Base-by-base conservation (phyloP, 306 rosid genomes). In the Sphenostylis stenocarpa region DNA sequence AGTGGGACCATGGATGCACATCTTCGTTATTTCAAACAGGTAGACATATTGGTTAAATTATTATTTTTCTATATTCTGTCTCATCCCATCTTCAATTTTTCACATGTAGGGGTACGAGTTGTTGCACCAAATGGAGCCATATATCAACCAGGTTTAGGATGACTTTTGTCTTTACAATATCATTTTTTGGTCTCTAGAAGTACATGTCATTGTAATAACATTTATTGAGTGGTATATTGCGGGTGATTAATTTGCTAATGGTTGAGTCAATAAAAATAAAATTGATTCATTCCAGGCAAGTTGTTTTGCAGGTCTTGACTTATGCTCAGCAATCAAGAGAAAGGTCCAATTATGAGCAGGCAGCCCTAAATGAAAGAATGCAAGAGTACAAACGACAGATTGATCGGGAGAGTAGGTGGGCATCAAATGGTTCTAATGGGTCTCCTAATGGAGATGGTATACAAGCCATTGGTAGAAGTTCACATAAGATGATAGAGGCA, bases 1-100 rank as follows among this genome's bases (percentile, higher is more conserved):
- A 96, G 99, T 81, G 99, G 99, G 72, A 96, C 99, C 70, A 92
- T 96, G 99, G 99, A 96, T 76, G 99, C 99, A 0, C 99, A 96
- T 86, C 96, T 96, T 78, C 97, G 98, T 74, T 96, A 96, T 86
- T 96, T 96, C 85, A 96, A 96, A 85, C 99, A 96, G 94, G 99
- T 88, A 62, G 70, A 73, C 48, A 64, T 63, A 52, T 79, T 79
- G 70, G 75, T 73, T 51, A 21, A 52, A 58, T 11, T 78, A 23
- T 64, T 77, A 21, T 66, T 60, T 38, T 70, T 56, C 28, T 76
- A 39, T 48, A 23, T 57, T 63, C 60, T 72, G 21, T 68, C 62
- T 12, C 65, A 55, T 5, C 91, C 77, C 84, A 84, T 83, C 87
- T 84, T 77, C 70, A 68, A 65, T 48, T 29, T 53, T 69, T 77